Evolutionary conservation across 108 stramenopile genomes (phyloP).

Genomic region (Nitzschia palea): DNA sequence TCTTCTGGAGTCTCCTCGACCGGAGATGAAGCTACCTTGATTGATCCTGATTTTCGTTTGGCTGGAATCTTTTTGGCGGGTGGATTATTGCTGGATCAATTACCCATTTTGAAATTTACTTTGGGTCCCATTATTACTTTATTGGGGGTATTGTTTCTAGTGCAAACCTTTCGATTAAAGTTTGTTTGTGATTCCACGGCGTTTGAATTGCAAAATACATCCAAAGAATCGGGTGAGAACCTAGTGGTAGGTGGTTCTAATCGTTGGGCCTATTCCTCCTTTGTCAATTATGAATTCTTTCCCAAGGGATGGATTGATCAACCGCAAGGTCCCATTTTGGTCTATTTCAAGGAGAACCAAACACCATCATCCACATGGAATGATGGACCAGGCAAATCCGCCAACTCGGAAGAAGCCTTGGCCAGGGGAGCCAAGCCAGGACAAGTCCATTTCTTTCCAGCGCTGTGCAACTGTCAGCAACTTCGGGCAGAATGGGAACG

Average conservation of each 20-base stretch:
- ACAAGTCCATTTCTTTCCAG: slow-evolving; percentile 75
- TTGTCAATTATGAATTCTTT: slow-evolving; percentile 84
- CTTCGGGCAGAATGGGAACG: slow-evolving; percentile 57
- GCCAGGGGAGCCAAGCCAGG: slow-evolving; percentile 37
- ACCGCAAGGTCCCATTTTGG: slow-evolving; percentile 67
- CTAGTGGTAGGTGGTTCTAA: slow-evolving; percentile 77
- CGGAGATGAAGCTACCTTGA: slow-evolving; percentile 24
- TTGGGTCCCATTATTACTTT: slow-evolving; percentile 50
- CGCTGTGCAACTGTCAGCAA: slow-evolving; percentile 59
- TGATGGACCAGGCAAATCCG: slow-evolving; percentile 51
- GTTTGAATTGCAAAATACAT: slow-evolving; percentile 43
- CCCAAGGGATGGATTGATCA: slow-evolving; percentile 54
- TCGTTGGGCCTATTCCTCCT: slow-evolving; percentile 62
- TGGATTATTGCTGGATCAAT: slow-evolving; percentile 37
- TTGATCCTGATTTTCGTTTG: slow-evolving; percentile 62
- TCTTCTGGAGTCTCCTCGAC: neutral
- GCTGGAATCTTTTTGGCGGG: slow-evolving; percentile 45
- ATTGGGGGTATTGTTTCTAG: slow-evolving; percentile 60
- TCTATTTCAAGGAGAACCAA: slow-evolving; percentile 85
- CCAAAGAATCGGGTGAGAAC: slow-evolving; percentile 58
- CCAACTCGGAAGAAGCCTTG: slow-evolving; percentile 44
- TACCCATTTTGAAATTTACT: slow-evolving; percentile 37
- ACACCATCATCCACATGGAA: slow-evolving; percentile 61
- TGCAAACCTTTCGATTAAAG: slow-evolving; percentile 64
- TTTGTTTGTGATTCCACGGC: slow-evolving; percentile 58